A percentile compares a stretch with the other conserved stretches of the same genome.
phyloP scores from a whole-genome alignment of 176 grass and related monocot species.

The Aegilops speltoides region DNA sequence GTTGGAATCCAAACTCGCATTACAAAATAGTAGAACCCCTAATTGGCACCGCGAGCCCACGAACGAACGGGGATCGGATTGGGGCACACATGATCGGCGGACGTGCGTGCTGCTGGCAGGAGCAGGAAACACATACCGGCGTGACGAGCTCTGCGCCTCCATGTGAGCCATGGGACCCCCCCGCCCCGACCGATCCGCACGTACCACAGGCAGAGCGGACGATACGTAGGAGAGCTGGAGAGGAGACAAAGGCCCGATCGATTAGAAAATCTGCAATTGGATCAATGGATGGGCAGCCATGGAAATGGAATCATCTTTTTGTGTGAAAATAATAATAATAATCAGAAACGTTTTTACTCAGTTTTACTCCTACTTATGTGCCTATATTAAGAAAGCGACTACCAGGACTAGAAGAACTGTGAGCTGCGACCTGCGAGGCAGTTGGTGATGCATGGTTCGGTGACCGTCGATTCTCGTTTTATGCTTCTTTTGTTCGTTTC shows the following conservation, averaged over 20 bases:
- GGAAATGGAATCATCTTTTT: neutral
- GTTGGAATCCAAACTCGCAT: conserved; percentile 15
- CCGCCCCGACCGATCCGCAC: neutral
- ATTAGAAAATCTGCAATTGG: neutral
- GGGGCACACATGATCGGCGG: neutral
- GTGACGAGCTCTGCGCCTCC: conserved; percentile 47
- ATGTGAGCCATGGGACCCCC: conserved; percentile 44
- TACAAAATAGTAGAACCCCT: neutral
- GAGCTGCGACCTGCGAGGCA: conserved; percentile 12
- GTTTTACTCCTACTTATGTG: conserved; percentile 36
- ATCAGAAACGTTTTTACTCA: neutral
- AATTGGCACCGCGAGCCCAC: neutral
- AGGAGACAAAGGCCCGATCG: conserved; percentile 28
- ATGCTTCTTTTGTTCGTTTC: neutral
- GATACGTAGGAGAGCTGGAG: neutral
- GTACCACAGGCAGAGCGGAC: neutral
- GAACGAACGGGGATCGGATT: neutral
- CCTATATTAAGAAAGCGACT: conserved; percentile 28
- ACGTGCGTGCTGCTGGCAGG: neutral
- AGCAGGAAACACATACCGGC: conserved; percentile 33
- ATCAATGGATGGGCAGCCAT: conserved; percentile 3
- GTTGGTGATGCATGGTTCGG: conserved; percentile 11
- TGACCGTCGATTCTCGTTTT: neutral
- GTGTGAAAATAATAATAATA: neutral
- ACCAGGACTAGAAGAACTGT: neutral